Percentiles rank a stretch among this genome's conserved stretches.
Conservation (phyloP, 257 asterid species). For the Solanum corneliomulleri region DNA sequence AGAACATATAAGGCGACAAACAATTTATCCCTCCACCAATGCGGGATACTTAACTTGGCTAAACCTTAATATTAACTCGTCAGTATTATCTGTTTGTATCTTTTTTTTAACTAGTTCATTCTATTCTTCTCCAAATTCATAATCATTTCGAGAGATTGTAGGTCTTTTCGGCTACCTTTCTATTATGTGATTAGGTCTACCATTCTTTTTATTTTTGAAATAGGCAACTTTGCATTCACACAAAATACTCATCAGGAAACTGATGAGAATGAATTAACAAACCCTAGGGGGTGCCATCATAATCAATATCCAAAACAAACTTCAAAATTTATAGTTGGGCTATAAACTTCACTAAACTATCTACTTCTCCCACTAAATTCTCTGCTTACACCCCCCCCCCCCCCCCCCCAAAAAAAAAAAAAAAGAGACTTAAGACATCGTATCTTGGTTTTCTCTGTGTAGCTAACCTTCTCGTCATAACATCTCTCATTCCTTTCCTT, state of each 20-base stretch:
- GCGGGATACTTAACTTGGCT: neutral
- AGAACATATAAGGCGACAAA: neutral
- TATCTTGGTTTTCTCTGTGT: neutral
- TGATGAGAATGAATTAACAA: neutral
- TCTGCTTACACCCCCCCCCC: neutral
- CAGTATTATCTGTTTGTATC: neutral
- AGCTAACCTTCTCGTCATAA: neutral
- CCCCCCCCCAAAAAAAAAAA: neutral
- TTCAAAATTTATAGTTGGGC: neutral
- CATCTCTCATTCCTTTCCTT: neutral
- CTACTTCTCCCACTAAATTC: neutral
- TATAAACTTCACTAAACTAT: neutral
- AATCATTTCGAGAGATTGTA: neutral
- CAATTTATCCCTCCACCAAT: neutral
- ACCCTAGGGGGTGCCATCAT: neutral
- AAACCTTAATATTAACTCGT: neutral
- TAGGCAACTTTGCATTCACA: neutral
- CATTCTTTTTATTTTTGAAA: neutral
- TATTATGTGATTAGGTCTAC: neutral
- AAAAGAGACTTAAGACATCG: neutral
- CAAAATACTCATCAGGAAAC: neutral
- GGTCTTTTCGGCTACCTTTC: neutral
- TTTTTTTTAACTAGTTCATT: neutral
- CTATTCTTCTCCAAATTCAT: neutral
- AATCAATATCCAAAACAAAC: neutral